These are phyloP conservation scores for Hypericum perforatum DNA, from an alignment of 345 rosid genomes.

Conservation along the genomic window DNA sequence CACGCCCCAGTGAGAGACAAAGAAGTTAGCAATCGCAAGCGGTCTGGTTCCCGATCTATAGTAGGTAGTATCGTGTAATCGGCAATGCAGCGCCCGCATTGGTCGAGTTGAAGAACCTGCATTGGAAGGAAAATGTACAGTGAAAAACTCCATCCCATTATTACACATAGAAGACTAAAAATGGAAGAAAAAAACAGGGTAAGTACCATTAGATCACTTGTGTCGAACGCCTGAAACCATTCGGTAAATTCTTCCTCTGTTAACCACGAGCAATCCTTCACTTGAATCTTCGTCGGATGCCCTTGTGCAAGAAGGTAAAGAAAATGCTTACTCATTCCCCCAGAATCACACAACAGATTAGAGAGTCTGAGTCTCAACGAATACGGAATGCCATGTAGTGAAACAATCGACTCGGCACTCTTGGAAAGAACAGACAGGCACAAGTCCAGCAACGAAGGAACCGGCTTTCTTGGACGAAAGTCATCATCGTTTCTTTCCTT, in stretches of 20 bases:
- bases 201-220: conserved; percentile 23
- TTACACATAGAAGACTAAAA: not conserved
- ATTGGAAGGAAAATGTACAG: conserved; percentile 7
- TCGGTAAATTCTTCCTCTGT: conserved; percentile 24
- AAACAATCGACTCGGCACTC: conserved; percentile 24
- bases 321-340: conserved; percentile 24
- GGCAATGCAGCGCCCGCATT: conserved; percentile 28
- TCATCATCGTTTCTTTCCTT: conserved; percentile 14
- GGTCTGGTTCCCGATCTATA: conserved; percentile 12
- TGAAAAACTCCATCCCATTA: not conserved
- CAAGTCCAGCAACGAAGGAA: conserved; percentile 29
- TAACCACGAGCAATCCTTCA: conserved; percentile 19
- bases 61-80: conserved; percentile 21
- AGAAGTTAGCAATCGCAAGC: conserved; percentile 27
- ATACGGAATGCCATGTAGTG: conserved; percentile 34
- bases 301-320: conserved; percentile 30
- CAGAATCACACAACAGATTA: conserved; percentile 13
- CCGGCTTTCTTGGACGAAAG: conserved; percentile 11
- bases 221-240: conserved; percentile 24
- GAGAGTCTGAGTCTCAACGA: conserved; percentile 27
- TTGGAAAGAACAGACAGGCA: conserved; percentile 26
- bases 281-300: conserved; percentile 28
- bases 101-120: conserved; percentile 42
- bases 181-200: not conserved
- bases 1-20: conserved; percentile 40